Percentiles rank a stretch among this genome's conserved stretches.
Conservation (phyloP, 2,329 filamentous ascomycete genomes). For the Cladophialophora exuberans region DNA sequence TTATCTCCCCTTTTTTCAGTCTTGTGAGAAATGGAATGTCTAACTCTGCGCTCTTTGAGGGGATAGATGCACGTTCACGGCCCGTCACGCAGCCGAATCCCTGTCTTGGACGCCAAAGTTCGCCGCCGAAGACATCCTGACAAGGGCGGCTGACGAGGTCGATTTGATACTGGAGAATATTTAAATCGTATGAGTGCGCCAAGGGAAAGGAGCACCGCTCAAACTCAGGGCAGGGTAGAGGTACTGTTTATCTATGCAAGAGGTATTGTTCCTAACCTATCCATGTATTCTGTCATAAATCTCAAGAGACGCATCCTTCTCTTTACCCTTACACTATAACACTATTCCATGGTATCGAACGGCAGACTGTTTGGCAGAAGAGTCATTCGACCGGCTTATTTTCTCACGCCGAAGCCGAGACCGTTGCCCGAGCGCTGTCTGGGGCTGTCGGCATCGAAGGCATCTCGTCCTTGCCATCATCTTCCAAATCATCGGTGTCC, state of each 20-base stretch:
- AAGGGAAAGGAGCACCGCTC: neutral
- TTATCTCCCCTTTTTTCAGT: neutral
- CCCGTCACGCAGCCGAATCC: slow-evolving; percentile 43
- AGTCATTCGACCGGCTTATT: no score
- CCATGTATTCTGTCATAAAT: no score
- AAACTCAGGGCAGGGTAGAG: neutral
- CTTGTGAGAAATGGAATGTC: neutral
- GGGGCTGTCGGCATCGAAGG: no score
- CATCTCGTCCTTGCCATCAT: slow-evolving; percentile 14
- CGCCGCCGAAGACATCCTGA: slow-evolving; percentile 50
- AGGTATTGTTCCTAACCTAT: no score
- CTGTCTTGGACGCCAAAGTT: slow-evolving; percentile 54
- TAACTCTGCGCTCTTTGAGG: neutral
- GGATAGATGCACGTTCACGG: slow-evolving; percentile 48
- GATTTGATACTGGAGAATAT: slow-evolving; percentile 44
- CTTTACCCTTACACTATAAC: no score
- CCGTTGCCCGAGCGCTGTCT: no score
- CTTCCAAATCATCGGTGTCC: slow-evolving; percentile 25
- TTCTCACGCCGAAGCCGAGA: no score
- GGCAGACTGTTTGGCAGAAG: no score
- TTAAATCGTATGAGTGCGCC: neutral
- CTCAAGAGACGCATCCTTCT: no score
- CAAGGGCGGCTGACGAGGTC: slow-evolving; percentile 52
- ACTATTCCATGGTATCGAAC: no score
- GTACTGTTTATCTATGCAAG: no score